phyloP scores from a whole-genome alignment of 179 eudicot species.

The Camellia oleifera region DNA sequence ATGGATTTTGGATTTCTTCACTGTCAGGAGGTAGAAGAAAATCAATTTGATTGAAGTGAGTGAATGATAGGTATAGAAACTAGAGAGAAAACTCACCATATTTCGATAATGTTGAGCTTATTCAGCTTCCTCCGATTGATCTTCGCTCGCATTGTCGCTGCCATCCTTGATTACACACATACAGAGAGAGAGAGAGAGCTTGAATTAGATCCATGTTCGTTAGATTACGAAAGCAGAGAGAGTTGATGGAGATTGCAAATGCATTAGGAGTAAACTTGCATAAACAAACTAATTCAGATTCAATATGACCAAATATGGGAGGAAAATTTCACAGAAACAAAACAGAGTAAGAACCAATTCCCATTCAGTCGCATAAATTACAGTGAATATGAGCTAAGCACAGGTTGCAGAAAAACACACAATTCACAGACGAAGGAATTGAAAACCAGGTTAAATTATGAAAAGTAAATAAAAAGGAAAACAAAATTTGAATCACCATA shows the following conservation, averaged over 20 bases:
- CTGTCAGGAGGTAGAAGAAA: slow-evolving; percentile 32
- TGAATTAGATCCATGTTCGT: not conserved
- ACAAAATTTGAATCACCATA: too few relatives aligned
- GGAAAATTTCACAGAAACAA: too few relatives aligned
- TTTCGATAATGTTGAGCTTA: slow-evolving; percentile 75
- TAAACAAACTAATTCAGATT: not conserved
- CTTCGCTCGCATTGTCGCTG: slow-evolving; percentile 87
- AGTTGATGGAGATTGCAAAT: not conserved
- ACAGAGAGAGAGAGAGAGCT: not conserved
- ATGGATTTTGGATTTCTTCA: slow-evolving; percentile 84
- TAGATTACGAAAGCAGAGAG: not conserved
- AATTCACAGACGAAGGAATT: too few relatives aligned
- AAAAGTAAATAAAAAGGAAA: too few relatives aligned
- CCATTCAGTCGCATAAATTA: too few relatives aligned
- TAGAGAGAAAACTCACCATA: slow-evolving; percentile 47
- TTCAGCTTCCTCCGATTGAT: slow-evolving; percentile 66
- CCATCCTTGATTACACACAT: slow-evolving; percentile 61
- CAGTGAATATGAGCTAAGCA: too few relatives aligned
- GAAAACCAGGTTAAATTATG: too few relatives aligned
- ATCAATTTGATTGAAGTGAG: not conserved
- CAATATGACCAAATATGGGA: too few relatives aligned
- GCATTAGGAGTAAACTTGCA: not conserved
- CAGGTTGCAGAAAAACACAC: too few relatives aligned
- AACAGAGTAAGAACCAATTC: too few relatives aligned
- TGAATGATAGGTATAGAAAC: not conserved